These are phyloP conservation scores for Handroanthus guayacan DNA, from an alignment of 257 asterid species.

Conservation along the genomic window DNA sequence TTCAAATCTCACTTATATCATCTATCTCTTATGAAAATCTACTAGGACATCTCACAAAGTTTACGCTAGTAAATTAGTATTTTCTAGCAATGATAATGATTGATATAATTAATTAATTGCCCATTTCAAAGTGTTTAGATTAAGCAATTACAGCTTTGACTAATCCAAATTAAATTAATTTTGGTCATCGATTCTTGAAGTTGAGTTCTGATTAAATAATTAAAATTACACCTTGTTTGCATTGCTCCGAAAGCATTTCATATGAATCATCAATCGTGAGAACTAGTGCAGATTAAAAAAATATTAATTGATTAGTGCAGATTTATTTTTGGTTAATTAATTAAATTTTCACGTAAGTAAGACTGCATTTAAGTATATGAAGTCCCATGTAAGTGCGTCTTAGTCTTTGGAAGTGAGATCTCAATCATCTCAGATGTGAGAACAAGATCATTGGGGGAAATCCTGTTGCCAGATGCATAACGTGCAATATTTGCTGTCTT, in stretches of 20 bases:
- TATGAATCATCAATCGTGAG: constrained; percentile 22
- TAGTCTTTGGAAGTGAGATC: neutral
- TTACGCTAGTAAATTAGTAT: too few species aligned
- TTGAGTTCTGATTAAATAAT: neutral
- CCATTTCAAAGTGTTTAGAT: neutral
- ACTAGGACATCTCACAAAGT: too few species aligned
- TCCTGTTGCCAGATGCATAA: neutral
- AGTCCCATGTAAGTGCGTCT: neutral
- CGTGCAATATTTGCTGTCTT: neutral
- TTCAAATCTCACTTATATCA: too few species aligned
- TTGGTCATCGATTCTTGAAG: neutral
- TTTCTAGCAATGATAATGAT: too few species aligned
- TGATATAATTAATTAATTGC: too few species aligned
- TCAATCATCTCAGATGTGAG: neutral
- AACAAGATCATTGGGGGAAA: constrained; percentile 1
- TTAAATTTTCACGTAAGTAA: neutral
- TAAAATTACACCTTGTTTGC: too few species aligned
- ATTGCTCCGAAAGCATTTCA: too few species aligned
- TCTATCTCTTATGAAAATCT: too few species aligned
- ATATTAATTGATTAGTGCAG: neutral
- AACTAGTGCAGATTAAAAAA: constrained; percentile 16
- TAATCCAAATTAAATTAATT: too few species aligned
- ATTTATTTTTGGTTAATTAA: neutral
- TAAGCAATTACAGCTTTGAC: neutral
- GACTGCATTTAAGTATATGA: neutral